Evolutionary conservation across 2,329 filamentous ascomycete genomes (phyloP).

Genomic region (Aspergillus tamarii): DNA sequence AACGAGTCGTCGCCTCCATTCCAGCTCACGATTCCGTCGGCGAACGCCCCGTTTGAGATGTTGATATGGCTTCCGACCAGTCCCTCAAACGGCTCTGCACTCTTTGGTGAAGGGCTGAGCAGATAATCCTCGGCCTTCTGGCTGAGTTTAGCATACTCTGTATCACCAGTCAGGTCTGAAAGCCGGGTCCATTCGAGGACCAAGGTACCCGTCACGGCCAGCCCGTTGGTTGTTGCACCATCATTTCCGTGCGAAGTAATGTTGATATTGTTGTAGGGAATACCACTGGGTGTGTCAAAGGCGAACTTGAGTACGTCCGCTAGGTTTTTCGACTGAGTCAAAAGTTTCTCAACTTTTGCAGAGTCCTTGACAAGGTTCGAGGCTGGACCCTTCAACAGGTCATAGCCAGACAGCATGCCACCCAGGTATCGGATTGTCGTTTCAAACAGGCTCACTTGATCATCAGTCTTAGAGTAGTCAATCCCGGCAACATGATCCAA

Average conservation of each 20-base stretch:
- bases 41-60: conserved; percentile 67
- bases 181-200: conserved; percentile 84
- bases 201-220: conserved; percentile 77
- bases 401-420: conserved; percentile 73
- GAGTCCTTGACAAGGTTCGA: conserved; percentile 53
- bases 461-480: conserved; percentile 66
- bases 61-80: conserved; percentile 71
- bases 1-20: conserved; percentile 76
- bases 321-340: conserved; percentile 69
- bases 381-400: conserved; percentile 70
- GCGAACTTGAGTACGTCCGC: conserved; percentile 75
- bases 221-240: conserved; percentile 63
- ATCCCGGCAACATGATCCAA: conserved; percentile 71
- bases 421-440: conserved; percentile 88
- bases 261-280: conserved; percentile 71
- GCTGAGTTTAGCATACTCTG: conserved; percentile 66
- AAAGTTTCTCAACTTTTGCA: conserved; percentile 59
- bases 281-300: conserved; percentile 74
- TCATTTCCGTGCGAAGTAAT: conserved; percentile 59
- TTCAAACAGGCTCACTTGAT: conserved; percentile 77
- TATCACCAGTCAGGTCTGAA: conserved; percentile 72
- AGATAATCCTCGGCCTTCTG: conserved; percentile 72
- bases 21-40: conserved; percentile 73
- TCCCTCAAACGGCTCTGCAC: conserved; percentile 74
- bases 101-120: conserved; percentile 64